These are phyloP conservation scores for Paecilomyces niveus DNA, from an alignment of 2,329 filamentous ascomycete species.

Conservation along the genomic window DNA sequence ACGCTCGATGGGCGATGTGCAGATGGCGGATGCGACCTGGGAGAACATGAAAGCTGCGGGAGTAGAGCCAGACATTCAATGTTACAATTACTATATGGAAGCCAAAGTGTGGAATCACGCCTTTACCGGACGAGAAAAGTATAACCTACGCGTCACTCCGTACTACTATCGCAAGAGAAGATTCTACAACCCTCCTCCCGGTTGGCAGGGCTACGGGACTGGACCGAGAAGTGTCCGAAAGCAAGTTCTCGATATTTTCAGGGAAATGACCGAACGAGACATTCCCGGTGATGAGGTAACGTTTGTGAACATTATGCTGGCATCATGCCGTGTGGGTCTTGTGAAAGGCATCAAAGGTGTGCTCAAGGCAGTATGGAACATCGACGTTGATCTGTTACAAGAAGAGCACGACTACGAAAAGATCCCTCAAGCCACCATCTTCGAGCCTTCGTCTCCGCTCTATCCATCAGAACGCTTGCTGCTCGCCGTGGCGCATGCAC, in stretches of 20 bases:
- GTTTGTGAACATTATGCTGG: conserved; percentile 47
- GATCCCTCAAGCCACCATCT: conserved; percentile 29
- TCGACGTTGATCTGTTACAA: conserved; percentile 41
- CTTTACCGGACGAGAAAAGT: conserved; percentile 33
- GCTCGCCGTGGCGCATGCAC: conserved; percentile 59
- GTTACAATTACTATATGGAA: conserved; percentile 51
- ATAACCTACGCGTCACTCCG: conserved; percentile 29
- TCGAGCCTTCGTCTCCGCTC: conserved; percentile 46
- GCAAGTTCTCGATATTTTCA: conserved; percentile 36
- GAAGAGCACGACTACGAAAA: conserved; percentile 22
- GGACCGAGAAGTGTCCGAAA: conserved; percentile 24
- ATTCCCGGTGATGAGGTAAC: conserved; percentile 45
- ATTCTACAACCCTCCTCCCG: conserved; percentile 7
- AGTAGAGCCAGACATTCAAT: conserved; percentile 40
- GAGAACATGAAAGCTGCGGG: conserved; percentile 30
- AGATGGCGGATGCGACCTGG: conserved; percentile 43
- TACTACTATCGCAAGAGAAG: conserved; percentile 23
- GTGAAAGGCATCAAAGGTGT: conserved; percentile 39
- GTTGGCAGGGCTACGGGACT: conserved; percentile 25
- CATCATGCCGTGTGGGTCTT: conserved; percentile 47
- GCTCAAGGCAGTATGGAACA: conserved; percentile 48
- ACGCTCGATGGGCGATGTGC: conserved; percentile 38
- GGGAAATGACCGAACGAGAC: conserved; percentile 41
- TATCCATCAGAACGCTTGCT: conserved; percentile 55
- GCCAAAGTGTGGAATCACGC: conserved; percentile 41